These are phyloP conservation scores for Malus hybrid DNA, from an alignment of 331 rosid genomes.

Conservation along the genomic window DNA sequence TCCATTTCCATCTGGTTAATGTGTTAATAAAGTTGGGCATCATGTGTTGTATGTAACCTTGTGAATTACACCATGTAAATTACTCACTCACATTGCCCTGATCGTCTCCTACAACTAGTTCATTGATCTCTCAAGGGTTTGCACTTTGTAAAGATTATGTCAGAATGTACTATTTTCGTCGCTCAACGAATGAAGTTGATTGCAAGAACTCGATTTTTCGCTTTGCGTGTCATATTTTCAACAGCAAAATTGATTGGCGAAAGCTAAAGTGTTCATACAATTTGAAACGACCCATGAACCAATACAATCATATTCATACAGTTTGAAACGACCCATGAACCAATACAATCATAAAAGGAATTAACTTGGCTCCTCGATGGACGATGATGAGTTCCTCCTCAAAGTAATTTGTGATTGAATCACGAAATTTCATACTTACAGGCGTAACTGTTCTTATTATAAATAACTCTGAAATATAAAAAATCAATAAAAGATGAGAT, in stretches of 20 bases:
- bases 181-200: conserved; percentile 19
- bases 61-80: conserved; percentile 8
- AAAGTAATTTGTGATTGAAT: too few relatives aligned
- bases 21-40: conserved; percentile 12
- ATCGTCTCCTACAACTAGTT: conserved; percentile 14
- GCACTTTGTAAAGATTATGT: neutral
- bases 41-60: neutral
- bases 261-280: too few relatives aligned
- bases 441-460: rapidly evolving
- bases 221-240: neutral
- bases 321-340: too few relatives aligned
- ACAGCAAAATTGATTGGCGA: neutral
- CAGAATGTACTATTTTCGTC: neutral
- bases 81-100: conserved; percentile 5
- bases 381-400: too few relatives aligned
- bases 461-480: too few relatives aligned
- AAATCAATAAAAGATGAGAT: too few relatives aligned
- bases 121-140: neutral
- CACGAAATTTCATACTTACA: rapidly evolving
- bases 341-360: too few relatives aligned
- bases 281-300: too few relatives aligned
- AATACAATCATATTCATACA: too few relatives aligned
- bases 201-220: neutral
- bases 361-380: too few relatives aligned
- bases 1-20: conserved; percentile 6